A percentile compares a stretch with the other conserved stretches of the same genome.
These are phyloP conservation scores for Microsporum ferrugineum DNA, from an alignment of 2,329 filamentous ascomycete species.

Conservation along the genomic window DNA sequence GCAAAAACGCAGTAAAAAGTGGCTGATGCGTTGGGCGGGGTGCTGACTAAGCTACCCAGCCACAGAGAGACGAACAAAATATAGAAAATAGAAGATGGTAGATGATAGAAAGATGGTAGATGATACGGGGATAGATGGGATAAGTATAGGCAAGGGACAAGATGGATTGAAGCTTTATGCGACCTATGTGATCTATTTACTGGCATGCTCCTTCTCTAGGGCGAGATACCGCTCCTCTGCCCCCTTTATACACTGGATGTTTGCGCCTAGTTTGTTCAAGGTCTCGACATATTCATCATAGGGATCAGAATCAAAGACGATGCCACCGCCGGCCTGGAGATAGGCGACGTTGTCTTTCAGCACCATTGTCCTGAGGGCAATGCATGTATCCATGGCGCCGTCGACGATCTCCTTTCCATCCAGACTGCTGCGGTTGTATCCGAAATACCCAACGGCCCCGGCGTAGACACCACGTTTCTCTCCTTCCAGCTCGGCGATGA, in stretches of 20 bases:
- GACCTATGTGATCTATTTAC: background rate
- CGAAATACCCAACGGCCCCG: constrained; percentile 93
- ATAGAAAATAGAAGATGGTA: background rate
- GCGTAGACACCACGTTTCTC: constrained; percentile 96
- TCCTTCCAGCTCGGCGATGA: constrained; percentile 84
- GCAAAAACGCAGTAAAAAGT: background rate
- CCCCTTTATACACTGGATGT: constrained; percentile 74
- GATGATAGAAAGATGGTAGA: background rate
- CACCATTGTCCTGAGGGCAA: constrained; percentile 81
- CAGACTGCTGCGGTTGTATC: constrained; percentile 61
- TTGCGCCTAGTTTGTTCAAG: constrained; percentile 87
- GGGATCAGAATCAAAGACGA: constrained; percentile 85
- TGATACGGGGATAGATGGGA: background rate
- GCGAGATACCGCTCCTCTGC: constrained; percentile 60
- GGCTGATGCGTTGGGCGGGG: background rate
- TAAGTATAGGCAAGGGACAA: background rate
- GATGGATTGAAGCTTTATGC: background rate
- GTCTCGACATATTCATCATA: constrained; percentile 93
- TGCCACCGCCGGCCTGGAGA: constrained; percentile 74
- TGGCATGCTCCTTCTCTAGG: constrained; percentile 24
- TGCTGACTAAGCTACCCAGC: constrained; percentile 3
- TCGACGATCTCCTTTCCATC: constrained; percentile 52
- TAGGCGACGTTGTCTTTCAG: constrained; percentile 86
- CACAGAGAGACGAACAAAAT: background rate
- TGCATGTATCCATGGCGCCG: constrained; percentile 84